Base-by-base conservation (phyloP, 139 green algal species). In the Chlamydomonas sp. region DNA sequence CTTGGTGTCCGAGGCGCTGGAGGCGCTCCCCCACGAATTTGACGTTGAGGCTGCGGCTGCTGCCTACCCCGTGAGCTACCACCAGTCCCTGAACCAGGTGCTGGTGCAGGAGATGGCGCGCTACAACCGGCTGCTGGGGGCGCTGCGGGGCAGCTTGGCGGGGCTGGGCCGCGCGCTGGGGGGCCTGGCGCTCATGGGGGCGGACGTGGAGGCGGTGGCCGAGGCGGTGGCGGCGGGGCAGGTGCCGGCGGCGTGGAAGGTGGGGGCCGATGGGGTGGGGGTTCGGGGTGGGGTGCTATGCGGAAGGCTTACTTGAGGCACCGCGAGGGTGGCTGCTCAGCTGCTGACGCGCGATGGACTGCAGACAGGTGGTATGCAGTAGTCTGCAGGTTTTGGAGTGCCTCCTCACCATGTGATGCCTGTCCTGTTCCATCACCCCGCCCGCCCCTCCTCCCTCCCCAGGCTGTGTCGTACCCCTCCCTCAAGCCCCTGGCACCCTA, bases 1-100 rank as follows among this genome's bases (percentile, higher is more conserved):
- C 20, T 77, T 94, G 17, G 90, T 95, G 31, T 59, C 73, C 14
- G 91, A 94, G 9, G 73, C 94, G n/a, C 67, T 96, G 59, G 87
- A 49, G 0, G 75, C 73, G 18, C 87, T 97, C 81, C 94, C 94
- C 2, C 20, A 86, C 3, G 74, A 92, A 59, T 96, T 96, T 80
- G 92, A 96, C 83, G 63, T 95, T 15, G 93, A 96, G 88, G 73
- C 84, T 15, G 92, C 81, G 63, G 79, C 90, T 74, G 77, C 69
- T 12, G 89, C 86, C 78, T 94, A 85, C 85, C 91, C 91, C 0
- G 94, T 96, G 18, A 85, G 77, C 78, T 96, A 96, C 88, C 67
- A 88, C 20, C 90, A 96, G 86, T 90, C 71, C 85, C 93, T 96
- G 93, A 96, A 96, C 90, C 92, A 94, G 80, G 90, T 93, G 60